Evolutionary conservation across 208 protist species (phyloP), one percentile per base, ranked within the genome.

Genomic region (Leishmania martiniquensis): DNA sequence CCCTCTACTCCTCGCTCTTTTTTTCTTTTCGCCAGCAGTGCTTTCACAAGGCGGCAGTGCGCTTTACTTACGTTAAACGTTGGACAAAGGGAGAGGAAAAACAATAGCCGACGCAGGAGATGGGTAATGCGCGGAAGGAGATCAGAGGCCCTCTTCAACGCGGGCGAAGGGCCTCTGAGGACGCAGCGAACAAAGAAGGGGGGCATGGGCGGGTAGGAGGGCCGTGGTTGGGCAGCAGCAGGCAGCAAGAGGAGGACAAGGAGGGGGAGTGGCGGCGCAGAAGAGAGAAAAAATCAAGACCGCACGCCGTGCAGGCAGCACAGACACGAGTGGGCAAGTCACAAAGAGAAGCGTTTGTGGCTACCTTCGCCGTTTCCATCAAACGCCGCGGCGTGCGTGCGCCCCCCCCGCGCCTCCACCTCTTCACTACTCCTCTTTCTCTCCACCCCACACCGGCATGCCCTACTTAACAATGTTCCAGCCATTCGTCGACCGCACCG

Each of bases 401-500:
- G n/a, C n/a, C n/a, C n/a, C n/a, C n/a, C n/a, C n/a, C n/a, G n/a
- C n/a, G n/a, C n/a, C n/a, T n/a, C n/a, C n/a, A n/a, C n/a, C n/a
- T n/a, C n/a, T n/a, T n/a, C n/a, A n/a, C n/a, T n/a, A n/a, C n/a
- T n/a, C n/a, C n/a, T n/a, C n/a, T n/a, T n/a, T n/a, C n/a, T n/a
- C n/a, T n/a, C n/a, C n/a, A n/a, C n/a, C n/a, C n/a, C n/a, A n/a
- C n/a, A n/a, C n/a, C n/a, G 37, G 62, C 17, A 20, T 15, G 2
- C 72, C 7, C 74, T 69, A 89, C 37, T 85, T 75, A 17, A 89
- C 80, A n/a, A 84, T 82, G 73, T 88, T 93, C 91, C 93, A 97
- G 42, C 93, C 93, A 68, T 89, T 87, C 72, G 81, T 88, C 49
- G 77, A 77, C 68, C 89, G 89, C 22, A 90, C 81, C 62, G 89